Evolutionary conservation across 768 basidiomycete species (phyloP).

Genomic region (Cystobasidium tubakii): DNA sequence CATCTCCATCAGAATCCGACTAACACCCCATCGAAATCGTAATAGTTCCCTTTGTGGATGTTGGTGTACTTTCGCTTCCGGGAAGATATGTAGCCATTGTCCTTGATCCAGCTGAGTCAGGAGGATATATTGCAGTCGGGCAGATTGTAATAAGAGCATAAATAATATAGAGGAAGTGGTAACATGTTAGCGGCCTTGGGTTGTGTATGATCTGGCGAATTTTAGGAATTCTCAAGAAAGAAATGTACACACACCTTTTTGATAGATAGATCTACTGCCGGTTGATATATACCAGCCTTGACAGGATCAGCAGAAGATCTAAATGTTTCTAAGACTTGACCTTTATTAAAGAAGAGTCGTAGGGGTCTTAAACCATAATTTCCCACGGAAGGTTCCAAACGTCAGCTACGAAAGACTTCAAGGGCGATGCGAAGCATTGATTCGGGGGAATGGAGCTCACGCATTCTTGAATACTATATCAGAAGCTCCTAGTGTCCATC

Average conservation of each 20-base stretch:
- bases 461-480: constrained; percentile 37
- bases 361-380: background rate
- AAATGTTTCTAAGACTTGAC: constrained; percentile 38
- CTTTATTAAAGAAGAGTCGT: constrained; percentile 25
- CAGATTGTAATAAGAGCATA: no score
- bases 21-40: constrained; percentile 35
- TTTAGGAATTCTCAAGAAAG: no score
- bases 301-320: constrained; percentile 12
- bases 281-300: constrained; percentile 37
- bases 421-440: no score
- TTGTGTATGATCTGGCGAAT: no score
- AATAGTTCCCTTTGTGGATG: constrained; percentile 19
- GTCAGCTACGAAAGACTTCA: no score
- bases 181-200: no score
- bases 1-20: constrained; percentile 35
- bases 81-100: constrained; percentile 37
- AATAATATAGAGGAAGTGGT: no score
- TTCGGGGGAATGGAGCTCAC: background rate
- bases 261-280: constrained; percentile 34
- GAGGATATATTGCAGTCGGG: no score
- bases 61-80: constrained; percentile 37
- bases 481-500: constrained; percentile 38
- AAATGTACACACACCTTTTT: constrained; percentile 21
- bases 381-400: no score
- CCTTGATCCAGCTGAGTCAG: constrained; percentile 28